A percentile compares a stretch with the other conserved stretches of the same genome.
Conservation (phyloP, 139 green algal genomes). For the Coccomyxa sp. region DNA sequence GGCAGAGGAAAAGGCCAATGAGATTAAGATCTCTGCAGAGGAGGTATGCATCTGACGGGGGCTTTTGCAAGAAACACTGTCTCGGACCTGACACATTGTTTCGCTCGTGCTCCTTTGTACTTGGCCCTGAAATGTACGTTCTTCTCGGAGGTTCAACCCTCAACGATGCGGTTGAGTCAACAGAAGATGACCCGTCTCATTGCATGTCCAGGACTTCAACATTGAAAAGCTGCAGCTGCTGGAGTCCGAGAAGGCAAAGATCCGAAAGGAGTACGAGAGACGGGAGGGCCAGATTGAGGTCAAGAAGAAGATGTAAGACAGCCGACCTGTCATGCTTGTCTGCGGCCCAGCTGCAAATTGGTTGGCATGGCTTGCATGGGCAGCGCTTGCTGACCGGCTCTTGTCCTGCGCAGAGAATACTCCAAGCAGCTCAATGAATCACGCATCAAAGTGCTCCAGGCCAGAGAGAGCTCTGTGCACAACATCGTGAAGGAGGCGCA, state of each 20-base stretch:
- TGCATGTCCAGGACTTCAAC: conserved; percentile 97
- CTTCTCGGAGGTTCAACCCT: too few species aligned
- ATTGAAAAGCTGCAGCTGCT: conserved; percentile 96
- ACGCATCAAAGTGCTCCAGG: conserved; percentile 89
- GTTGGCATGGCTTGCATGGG: background rate
- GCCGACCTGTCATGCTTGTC: too few species aligned
- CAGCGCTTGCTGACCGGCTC: background rate
- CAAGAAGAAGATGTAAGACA: conserved; percentile 95
- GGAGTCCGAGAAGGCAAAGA: conserved; percentile 93
- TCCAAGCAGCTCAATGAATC: conserved; percentile 96
- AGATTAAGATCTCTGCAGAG: conserved; percentile 93
- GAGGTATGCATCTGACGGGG: too few species aligned
- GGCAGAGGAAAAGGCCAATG: conserved; percentile 96
- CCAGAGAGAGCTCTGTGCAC: conserved; percentile 81
- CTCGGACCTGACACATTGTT: too few species aligned
- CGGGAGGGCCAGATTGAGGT: conserved; percentile 89
- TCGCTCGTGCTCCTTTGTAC: too few species aligned
- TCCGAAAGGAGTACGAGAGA: conserved; percentile 94
- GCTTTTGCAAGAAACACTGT: background rate
- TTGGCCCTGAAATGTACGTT: too few species aligned
- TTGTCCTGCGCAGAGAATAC: conserved; percentile 70
- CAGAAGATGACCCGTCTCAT: too few species aligned
- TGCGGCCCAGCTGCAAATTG: too few species aligned
- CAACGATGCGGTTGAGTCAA: too few species aligned
- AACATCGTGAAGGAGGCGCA: conserved; percentile 55